A percentile compares a stretch with the other conserved stretches of the same genome.
These are phyloP conservation scores for Nakazawaea ambrosiae DNA, from an alignment of 805 yeast species.

Conservation along the genomic window DNA sequence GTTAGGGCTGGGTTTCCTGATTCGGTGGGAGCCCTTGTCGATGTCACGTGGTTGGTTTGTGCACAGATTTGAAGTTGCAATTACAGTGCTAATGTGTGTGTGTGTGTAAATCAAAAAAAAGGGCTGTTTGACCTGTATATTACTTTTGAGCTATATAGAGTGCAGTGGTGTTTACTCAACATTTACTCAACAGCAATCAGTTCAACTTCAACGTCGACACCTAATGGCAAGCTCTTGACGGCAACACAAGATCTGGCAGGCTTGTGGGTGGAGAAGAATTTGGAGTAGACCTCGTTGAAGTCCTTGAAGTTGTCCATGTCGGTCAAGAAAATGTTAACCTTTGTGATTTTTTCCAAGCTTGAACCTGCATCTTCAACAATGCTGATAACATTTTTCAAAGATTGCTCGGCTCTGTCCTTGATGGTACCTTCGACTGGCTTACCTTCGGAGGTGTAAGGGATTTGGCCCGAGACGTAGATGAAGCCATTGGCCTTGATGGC, in stretches of 20 bases:
- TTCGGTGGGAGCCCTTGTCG: too few species aligned
- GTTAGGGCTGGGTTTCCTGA: too few species aligned
- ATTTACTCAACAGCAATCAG: conserved; percentile 75
- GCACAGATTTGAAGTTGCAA: too few species aligned
- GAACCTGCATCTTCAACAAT: conserved; percentile 85
- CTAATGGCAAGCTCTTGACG: conserved; percentile 84
- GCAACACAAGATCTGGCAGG: conserved; percentile 99
- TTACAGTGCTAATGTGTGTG: too few species aligned
- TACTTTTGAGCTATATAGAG: too few species aligned
- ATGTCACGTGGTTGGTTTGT: too few species aligned
- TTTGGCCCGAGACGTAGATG: conserved; percentile 91
- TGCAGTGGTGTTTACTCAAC: too few species aligned
- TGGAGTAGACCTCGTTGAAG: conserved; percentile 79
- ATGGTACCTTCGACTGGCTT: conserved; percentile 72
- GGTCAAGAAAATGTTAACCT: conserved; percentile 83
- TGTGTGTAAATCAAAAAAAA: too few species aligned
- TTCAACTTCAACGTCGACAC: conserved; percentile 85
- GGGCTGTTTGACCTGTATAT: too few species aligned
- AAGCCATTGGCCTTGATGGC: conserved; percentile 90
- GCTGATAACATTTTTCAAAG: conserved; percentile 56
- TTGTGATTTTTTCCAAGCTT: conserved; percentile 74
- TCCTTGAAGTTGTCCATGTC: conserved; percentile 83
- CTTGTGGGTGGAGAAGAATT: conserved; percentile 68
- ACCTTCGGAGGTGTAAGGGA: conserved; percentile 81
- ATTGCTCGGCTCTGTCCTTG: conserved; percentile 73